A percentile compares a stretch with the other conserved stretches of the same genome.
These are phyloP conservation scores for Trichoderma polysporum DNA, from an alignment of 2,329 filamentous ascomycete species.

Conservation along the genomic window DNA sequence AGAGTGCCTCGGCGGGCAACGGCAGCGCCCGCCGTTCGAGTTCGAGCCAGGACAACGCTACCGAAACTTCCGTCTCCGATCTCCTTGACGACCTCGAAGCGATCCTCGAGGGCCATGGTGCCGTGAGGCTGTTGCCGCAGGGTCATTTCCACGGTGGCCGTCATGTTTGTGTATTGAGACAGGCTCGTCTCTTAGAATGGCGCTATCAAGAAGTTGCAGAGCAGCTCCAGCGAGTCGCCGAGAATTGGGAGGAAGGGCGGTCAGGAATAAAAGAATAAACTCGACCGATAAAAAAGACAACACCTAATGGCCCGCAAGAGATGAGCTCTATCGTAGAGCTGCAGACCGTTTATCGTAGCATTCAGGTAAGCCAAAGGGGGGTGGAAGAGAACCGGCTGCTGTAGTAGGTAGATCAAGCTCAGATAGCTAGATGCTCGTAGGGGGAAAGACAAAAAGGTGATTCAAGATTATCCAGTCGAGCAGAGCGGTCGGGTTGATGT, in stretches of 20 bases:
- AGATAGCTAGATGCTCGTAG: not conserved
- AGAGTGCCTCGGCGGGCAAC: conserved; percentile 88
- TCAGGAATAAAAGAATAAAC: conserved; percentile 4
- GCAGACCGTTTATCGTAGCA: conserved; percentile 36
- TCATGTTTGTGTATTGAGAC: conserved; percentile 56
- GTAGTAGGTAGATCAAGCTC: not conserved
- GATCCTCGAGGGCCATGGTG: conserved; percentile 76
- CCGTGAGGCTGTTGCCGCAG: conserved; percentile 63
- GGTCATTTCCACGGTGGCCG: conserved; percentile 70
- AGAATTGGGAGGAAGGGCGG: not conserved
- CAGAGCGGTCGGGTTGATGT: not conserved
- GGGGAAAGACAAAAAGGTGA: not conserved
- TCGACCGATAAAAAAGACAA: conserved; percentile 24
- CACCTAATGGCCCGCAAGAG: conserved; percentile 29
- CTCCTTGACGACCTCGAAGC: conserved; percentile 96
- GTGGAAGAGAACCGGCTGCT: not conserved
- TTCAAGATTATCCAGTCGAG: not conserved
- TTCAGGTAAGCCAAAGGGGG: conserved; percentile 31
- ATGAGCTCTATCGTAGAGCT: conserved; percentile 40
- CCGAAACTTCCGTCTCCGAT: conserved; percentile 99
- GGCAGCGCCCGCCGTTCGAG: conserved; percentile 84
- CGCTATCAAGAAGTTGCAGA: not conserved
- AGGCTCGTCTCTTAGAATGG: not conserved
- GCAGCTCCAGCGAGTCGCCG: conserved; percentile 2
- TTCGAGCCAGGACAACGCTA: conserved; percentile 87